These are phyloP conservation scores for Colletotrichum liriopes DNA, from an alignment of 2,329 filamentous ascomycete species.

Conservation along the genomic window DNA sequence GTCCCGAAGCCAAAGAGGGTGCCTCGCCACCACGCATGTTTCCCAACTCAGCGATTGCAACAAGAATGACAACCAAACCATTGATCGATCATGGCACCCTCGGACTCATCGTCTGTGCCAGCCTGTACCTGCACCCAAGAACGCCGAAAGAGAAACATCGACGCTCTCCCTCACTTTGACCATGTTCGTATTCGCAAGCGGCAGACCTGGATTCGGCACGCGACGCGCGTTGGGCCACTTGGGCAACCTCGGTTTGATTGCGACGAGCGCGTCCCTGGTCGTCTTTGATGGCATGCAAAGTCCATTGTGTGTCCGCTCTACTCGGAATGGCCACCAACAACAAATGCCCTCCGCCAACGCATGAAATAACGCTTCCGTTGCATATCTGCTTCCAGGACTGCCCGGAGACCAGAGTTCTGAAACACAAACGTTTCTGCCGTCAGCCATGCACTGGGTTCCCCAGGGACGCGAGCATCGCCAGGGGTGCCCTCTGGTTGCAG, in stretches of 20 bases:
- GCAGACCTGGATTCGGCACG: not conserved
- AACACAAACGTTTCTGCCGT: constrained; percentile 28
- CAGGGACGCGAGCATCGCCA: constrained; percentile 16
- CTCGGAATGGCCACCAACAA: not conserved
- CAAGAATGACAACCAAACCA: constrained; percentile 17
- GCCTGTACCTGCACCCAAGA: not conserved
- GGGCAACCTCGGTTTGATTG: not conserved
- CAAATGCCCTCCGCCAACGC: constrained; percentile 13
- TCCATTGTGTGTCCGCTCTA: not conserved
- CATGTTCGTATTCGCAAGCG: constrained; percentile 20
- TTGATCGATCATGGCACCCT: constrained; percentile 4
- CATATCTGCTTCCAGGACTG: constrained; percentile 23
- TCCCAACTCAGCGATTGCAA: not conserved
- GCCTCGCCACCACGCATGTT: not conserved
- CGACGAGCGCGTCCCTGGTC: not conserved
- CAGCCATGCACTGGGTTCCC: constrained; percentile 29
- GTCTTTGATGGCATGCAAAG: constrained; percentile 6
- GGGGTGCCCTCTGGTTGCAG: constrained; percentile 27
- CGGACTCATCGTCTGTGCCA: not conserved
- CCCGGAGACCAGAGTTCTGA: constrained; percentile 30
- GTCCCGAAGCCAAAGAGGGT: constrained; percentile 8
- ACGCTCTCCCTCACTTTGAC: constrained; percentile 11
- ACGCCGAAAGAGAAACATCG: not conserved
- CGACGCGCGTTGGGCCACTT: constrained; percentile 5
- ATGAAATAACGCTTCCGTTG: constrained; percentile 5